A percentile compares a stretch with the other conserved stretches of the same genome.
Conservation (phyloP, 2,329 filamentous ascomycete genomes). For the Aspergillus nomiae region DNA sequence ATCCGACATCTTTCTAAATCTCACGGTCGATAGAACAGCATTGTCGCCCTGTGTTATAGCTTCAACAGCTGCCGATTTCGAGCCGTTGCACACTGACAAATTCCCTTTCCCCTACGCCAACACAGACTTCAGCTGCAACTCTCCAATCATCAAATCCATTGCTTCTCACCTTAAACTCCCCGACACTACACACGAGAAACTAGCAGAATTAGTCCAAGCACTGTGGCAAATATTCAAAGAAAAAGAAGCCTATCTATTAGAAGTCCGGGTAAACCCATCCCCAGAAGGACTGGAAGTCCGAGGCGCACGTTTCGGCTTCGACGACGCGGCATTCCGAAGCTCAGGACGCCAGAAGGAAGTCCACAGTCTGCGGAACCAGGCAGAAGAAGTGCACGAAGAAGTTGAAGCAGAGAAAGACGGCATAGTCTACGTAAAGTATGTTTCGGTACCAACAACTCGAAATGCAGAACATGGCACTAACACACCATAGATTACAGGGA, state of each 20-base stretch:
- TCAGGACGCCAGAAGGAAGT: conserved; percentile 63
- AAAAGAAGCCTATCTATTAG: conserved; percentile 67
- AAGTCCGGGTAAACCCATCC: conserved; percentile 51
- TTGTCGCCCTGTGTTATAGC: conserved; percentile 66
- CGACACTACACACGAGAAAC: conserved; percentile 44
- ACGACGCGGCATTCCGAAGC: conserved; percentile 69
- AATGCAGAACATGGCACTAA: neutral
- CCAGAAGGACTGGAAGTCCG: conserved; percentile 53
- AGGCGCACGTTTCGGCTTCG: conserved; percentile 64
- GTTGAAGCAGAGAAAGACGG: conserved; percentile 67
- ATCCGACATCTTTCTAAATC: conserved; percentile 57
- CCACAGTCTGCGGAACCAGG: conserved; percentile 57
- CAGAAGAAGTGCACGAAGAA: conserved; percentile 58
- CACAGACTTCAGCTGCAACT: conserved; percentile 47
- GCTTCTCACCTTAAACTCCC: conserved; percentile 57
- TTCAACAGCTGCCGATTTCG: conserved; percentile 53
- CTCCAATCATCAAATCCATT: conserved; percentile 40
- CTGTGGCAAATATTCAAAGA: conserved; percentile 63
- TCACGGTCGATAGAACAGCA: conserved; percentile 66
- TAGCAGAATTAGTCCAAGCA: conserved; percentile 53
- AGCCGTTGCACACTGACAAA: conserved; percentile 49
- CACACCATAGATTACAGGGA: conserved; percentile 44
- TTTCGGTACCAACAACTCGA: neutral
- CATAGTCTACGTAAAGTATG: conserved; percentile 74
- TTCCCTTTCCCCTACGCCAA: conserved; percentile 65